These are phyloP conservation scores for Neofusicoccum cordaticola DNA, from an alignment of 2,329 filamentous ascomycete genomes.

Conservation along the genomic window DNA sequence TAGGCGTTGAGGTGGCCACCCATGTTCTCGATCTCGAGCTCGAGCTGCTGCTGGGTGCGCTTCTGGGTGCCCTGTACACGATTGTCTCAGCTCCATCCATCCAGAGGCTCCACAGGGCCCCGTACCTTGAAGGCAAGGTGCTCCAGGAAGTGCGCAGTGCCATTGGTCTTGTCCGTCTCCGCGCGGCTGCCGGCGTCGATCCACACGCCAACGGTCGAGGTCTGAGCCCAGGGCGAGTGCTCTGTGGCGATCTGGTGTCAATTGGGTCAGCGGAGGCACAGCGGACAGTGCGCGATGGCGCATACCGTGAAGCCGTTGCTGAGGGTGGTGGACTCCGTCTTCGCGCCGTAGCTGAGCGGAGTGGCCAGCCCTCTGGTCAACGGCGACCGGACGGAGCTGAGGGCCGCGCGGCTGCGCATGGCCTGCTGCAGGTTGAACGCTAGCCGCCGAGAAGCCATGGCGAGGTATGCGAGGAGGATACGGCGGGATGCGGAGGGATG, in stretches of 20 bases:
- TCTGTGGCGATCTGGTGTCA: conserved; percentile 82
- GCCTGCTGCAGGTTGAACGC: conserved; percentile 90
- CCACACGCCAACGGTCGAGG: conserved; percentile 97
- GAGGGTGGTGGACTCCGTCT: conserved; percentile 93
- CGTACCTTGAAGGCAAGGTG: conserved; percentile 98
- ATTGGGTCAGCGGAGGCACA: conserved; percentile 32
- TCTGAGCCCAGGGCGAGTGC: conserved; percentile 97
- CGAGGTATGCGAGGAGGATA: conserved; percentile 24
- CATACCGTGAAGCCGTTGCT: conserved; percentile 94
- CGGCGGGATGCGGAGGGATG: conserved; percentile 37
- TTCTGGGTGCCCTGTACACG: conserved; percentile 75
- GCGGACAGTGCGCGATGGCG: conserved; percentile 19
- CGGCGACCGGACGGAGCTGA: conserved; percentile 69
- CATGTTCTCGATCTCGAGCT: conserved; percentile 99
- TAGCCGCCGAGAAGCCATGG: conserved; percentile 96
- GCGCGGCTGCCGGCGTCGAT: conserved; percentile 98
- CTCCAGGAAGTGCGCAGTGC: conserved; percentile 98
- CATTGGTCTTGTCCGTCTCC: conserved; percentile 98
- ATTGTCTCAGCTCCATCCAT: conserved; percentile 26
- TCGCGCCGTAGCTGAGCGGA: conserved; percentile 69
- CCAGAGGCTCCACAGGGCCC: conserved; percentile 14
- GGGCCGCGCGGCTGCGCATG: conserved; percentile 81
- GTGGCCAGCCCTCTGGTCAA: conserved; percentile 87
- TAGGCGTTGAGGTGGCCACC: conserved; percentile 98
- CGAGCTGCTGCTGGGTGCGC: conserved; percentile 93